Evolutionary conservation across 2,329 filamentous ascomycete genomes (phyloP).

Genomic region (Fusarium pseudocircinatum): DNA sequence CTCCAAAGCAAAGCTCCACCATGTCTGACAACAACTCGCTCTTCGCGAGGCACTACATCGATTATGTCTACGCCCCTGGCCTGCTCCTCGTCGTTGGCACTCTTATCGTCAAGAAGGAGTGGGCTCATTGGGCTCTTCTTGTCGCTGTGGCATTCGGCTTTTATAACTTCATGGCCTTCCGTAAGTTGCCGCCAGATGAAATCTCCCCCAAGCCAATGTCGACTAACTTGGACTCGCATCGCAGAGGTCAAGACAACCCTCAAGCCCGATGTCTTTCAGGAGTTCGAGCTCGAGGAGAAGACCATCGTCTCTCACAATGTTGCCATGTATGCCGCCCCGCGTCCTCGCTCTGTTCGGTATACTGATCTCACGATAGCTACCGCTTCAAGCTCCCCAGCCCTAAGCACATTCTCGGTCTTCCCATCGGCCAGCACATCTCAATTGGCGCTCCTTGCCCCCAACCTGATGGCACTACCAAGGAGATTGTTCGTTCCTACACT

Average conservation of each 20-base stretch:
- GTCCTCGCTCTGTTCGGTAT: not conserved
- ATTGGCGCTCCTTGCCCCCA: constrained; percentile 80
- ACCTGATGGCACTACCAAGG: constrained; percentile 77
- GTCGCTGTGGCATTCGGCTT: constrained; percentile 73
- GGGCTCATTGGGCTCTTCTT: constrained; percentile 74
- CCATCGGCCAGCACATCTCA: constrained; percentile 99
- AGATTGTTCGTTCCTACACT: constrained; percentile 91
- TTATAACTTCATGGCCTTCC: constrained; percentile 75
- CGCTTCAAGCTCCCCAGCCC: constrained; percentile 86
- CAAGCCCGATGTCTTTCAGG: constrained; percentile 87
- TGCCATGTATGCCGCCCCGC: constrained; percentile 74
- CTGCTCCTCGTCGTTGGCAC: constrained; percentile 80
- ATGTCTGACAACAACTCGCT: constrained; percentile 44
- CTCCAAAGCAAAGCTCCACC: constrained; percentile 18
- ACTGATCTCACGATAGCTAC: constrained; percentile 67
- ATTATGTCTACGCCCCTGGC: constrained; percentile 87
- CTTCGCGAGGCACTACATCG: constrained; percentile 71
- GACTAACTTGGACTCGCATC: constrained; percentile 48
- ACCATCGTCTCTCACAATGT: constrained; percentile 97
- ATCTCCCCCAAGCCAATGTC: not conserved
- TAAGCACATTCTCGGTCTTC: constrained; percentile 87
- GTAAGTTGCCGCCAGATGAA: constrained; percentile 61
- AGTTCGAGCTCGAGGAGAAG: constrained; percentile 94
- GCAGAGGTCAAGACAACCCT: constrained; percentile 82
- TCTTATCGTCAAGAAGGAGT: constrained; percentile 81